Percentiles rank a stretch among this genome's conserved stretches.
Conservation (phyloP, 2,329 filamentous ascomycete genomes). For the Aspergillaceae sp. region DNA sequence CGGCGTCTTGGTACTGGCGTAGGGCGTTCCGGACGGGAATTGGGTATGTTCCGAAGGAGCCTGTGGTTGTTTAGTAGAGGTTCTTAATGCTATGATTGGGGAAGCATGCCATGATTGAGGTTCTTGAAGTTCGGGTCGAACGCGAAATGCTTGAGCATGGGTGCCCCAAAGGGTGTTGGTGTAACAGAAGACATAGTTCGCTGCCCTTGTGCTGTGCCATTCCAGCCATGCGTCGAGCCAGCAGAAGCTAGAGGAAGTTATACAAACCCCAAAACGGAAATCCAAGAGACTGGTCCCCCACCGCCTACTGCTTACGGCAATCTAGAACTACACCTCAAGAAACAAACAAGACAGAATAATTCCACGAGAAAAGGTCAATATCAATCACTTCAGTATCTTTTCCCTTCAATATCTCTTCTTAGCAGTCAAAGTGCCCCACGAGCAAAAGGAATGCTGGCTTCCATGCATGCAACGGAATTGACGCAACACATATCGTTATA, state of each 20-base stretch:
- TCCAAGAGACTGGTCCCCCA: no score
- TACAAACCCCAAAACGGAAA: no score
- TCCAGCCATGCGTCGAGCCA: no score
- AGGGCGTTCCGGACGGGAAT: slow-evolving; percentile 50
- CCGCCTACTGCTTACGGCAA: no score
- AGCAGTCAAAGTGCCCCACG: slow-evolving; percentile 9
- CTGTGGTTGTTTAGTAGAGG: slow-evolving; percentile 6
- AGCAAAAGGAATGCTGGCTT: slow-evolving; percentile 5
- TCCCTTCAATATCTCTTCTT: slow-evolving; percentile 3
- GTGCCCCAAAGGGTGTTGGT: slow-evolving; percentile 41
- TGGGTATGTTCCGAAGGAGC: slow-evolving; percentile 75
- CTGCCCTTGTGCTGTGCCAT: no score
- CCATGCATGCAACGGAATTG: slow-evolving; percentile 12
- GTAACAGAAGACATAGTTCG: not conserved
- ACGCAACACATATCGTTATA: slow-evolving; percentile 2
- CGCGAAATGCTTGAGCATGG: slow-evolving; percentile 57
- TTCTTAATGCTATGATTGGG: slow-evolving; percentile 1
- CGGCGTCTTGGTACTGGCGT: slow-evolving; percentile 55
- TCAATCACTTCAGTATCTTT: no score
- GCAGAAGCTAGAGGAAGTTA: no score
- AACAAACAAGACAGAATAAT: no score
- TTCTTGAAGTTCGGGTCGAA: slow-evolving; percentile 61
- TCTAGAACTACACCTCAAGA: no score
- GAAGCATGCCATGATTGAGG: slow-evolving; percentile 62
- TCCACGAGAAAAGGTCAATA: no score